Evolutionary conservation across 2,329 filamentous ascomycete genomes (phyloP), one percentile per base, ranked within the genome.

Genomic region (Tolypocladium album): DNA sequence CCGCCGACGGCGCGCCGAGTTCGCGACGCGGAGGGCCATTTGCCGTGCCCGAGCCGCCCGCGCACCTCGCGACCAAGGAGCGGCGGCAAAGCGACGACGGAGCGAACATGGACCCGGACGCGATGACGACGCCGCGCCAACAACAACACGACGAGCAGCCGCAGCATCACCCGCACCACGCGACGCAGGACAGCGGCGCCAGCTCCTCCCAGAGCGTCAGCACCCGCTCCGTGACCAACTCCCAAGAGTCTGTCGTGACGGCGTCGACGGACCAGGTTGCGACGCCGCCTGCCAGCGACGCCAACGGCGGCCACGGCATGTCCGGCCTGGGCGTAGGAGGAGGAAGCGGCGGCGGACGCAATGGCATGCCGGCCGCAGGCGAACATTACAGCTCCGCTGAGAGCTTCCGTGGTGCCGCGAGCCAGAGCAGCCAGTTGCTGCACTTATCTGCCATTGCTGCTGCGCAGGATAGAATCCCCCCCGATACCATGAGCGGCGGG

Each of bases 381-480:
- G 31, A 11, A 36, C 2, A 20, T 8, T 6, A 22, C 31, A 8
- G 5, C 31, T 5, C 20, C 31, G 50, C 20, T 8, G 20, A 55
- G 11, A n/a, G 31, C 31, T 42, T 60, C 43, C 57, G 77, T 13
- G 50, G 34, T n/a, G 40, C 34, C 24, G 58, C 59, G 6, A 45
- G 81, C 64, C 81, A 82, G 63, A 77, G 81, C 42, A 83, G 77
- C 39, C 83, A 86, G 66, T 68, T 86, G 56, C 74, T 82, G 20
- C 80, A 81, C 61, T 73, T 85, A n/a, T 85, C 83, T 7, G 77
- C 83, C 62, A 74, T 85, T 59, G 83, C 83, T 36, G 82, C 83
- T 43, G 75, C 75, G 39, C 78, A 81, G 69, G 75, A 80, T 64
- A 78, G 77, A 68, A 77, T 83, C 67, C 68, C 66, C 13, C 71